phyloP scores from a whole-genome alignment of 345 rosid genomes.

The Tarenaya hassleriana region DNA sequence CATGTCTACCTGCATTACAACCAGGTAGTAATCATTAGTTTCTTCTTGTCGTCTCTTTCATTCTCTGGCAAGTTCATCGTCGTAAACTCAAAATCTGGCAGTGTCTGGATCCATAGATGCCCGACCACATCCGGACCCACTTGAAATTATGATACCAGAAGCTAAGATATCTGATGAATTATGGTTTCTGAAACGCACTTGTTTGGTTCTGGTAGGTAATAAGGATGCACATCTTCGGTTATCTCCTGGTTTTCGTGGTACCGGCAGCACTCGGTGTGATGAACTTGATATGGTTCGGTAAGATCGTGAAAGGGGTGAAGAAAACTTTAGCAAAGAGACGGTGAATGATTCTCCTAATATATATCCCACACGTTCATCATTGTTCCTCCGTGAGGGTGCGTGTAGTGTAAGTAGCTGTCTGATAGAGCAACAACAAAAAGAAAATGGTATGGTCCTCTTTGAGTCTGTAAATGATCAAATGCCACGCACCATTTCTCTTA shows the following conservation, averaged over 20 bases:
- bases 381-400: constrained; percentile 13
- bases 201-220: constrained; percentile 40
- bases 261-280: constrained; percentile 56
- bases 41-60: not conserved
- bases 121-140: too few species aligned
- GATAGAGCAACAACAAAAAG: constrained; percentile 24
- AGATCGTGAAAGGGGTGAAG: constrained; percentile 71
- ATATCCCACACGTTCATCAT: constrained; percentile 5
- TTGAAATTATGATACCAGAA: too few species aligned
- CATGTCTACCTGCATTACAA: constrained; percentile 68
- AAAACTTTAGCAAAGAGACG: constrained; percentile 74
- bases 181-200: too few species aligned
- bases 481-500: constrained; percentile 16
- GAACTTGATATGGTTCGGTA: constrained; percentile 87
- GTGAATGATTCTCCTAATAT: constrained; percentile 23
- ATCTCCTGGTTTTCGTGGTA: constrained; percentile 49
- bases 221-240: constrained; percentile 55
- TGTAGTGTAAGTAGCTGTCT: constrained; percentile 34
- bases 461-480: constrained; percentile 29
- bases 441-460: constrained; percentile 26
- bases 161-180: too few species aligned
- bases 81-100: too few species aligned
- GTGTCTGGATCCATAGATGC: too few species aligned
- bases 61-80: not conserved
- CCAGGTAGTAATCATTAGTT: constrained; percentile 45